phyloP scores from a whole-genome alignment of 179 eudicot genomes.

The Silene coronaria region DNA sequence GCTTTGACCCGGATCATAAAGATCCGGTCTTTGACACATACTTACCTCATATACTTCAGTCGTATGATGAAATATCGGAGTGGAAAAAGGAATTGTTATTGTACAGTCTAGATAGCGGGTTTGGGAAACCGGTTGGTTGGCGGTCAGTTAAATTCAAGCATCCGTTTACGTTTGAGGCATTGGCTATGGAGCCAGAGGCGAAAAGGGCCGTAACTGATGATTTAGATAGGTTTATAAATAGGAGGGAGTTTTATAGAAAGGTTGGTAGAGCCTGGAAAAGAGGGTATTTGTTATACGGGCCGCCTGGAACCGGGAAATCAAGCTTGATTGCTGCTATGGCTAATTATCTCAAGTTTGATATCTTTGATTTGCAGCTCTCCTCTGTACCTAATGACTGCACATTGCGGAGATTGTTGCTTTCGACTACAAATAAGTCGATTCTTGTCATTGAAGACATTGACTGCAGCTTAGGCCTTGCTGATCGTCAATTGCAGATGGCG shows the following conservation, averaged over 20 bases:
- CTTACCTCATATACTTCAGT: conserved; percentile 27
- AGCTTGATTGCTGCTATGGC: conserved; percentile 49
- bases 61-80: conserved; percentile 21
- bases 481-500: conserved; percentile 13
- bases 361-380: conserved; percentile 41
- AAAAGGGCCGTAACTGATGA: conserved; percentile 29
- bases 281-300: conserved; percentile 43
- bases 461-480: conserved; percentile 30
- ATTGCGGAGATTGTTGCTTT: conserved; percentile 32
- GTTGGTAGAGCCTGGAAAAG: conserved; percentile 45
- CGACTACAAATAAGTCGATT: conserved; percentile 28
- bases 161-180: conserved; percentile 34
- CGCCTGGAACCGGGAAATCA: conserved; percentile 46
- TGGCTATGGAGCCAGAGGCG: conserved; percentile 31
- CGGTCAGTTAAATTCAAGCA: conserved; percentile 30
- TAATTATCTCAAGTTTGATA: conserved; percentile 34
- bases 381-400: conserved; percentile 27
- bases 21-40: conserved; percentile 28
- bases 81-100: conserved; percentile 28
- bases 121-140: conserved; percentile 11
- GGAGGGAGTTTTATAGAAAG: conserved; percentile 31
- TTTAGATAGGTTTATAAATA: conserved; percentile 31
- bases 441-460: conserved; percentile 43
- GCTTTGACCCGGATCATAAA: conserved; percentile 31
- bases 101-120: conserved; percentile 19